phyloP scores from a whole-genome alignment of 2,329 filamentous ascomycete species.

The Aspergillus flavus region DNA sequence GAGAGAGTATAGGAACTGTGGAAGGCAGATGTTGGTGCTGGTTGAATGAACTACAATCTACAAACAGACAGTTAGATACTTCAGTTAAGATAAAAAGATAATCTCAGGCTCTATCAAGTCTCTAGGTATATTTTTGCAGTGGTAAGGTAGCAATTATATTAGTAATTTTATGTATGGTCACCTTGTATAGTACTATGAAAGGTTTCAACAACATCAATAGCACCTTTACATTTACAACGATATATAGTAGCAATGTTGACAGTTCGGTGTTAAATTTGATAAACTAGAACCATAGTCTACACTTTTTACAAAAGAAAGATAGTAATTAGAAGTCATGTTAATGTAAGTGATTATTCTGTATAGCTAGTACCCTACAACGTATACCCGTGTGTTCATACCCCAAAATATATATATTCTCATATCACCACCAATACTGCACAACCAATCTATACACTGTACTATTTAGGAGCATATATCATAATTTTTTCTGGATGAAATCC shows the following conservation, averaged over 20 bases:
- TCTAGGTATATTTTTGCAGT: too few relatives aligned
- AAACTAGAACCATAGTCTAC: background rate
- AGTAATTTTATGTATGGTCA: too few relatives aligned
- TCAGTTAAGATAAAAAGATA: too few relatives aligned
- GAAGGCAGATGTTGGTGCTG: too few relatives aligned
- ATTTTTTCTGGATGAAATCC: background rate
- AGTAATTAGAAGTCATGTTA: background rate
- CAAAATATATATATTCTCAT: background rate
- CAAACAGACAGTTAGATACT: too few relatives aligned
- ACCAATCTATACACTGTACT: background rate
- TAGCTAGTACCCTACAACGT: background rate
- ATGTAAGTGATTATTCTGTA: background rate
- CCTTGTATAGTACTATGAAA: too few relatives aligned
- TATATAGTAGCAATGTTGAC: background rate
- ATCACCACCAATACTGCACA: background rate
- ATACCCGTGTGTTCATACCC: background rate
- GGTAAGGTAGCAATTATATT: too few relatives aligned
- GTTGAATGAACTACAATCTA: too few relatives aligned
- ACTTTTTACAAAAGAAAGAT: background rate
- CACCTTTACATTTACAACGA: background rate
- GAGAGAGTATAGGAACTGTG: too few relatives aligned
- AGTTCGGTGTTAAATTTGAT: background rate
- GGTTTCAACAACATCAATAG: background rate
- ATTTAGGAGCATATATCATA: background rate
- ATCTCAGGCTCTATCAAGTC: too few relatives aligned